phyloP scores from a whole-genome alignment of 225 moss, liverwort and hornwort species.

The Physcomitrellopsis africana region DNA sequence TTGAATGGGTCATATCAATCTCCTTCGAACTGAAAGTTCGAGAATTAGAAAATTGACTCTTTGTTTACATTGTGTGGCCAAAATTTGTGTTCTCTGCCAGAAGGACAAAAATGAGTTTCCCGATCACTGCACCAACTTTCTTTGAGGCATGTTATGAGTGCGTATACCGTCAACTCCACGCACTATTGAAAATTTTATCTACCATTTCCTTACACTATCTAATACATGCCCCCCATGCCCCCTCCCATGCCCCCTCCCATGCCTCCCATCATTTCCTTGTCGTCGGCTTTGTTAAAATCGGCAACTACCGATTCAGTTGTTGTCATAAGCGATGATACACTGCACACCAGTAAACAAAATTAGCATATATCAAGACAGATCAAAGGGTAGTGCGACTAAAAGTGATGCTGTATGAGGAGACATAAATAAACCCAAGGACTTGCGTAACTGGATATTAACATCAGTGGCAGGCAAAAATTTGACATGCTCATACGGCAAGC shows the following conservation, averaged over 20 bases:
- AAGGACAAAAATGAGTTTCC: constrained; percentile 10
- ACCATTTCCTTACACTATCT: constrained; percentile 13
- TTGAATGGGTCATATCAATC: not conserved
- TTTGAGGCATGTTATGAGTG: constrained; percentile 16
- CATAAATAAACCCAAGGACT: not conserved
- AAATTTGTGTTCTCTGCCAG: constrained; percentile 18
- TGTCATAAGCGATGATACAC: constrained; percentile 62
- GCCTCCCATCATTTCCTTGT: constrained; percentile 48
- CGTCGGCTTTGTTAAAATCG: constrained; percentile 40
- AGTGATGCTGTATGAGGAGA: not conserved
- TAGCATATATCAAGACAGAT: not conserved
- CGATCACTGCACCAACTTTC: constrained; percentile 23
- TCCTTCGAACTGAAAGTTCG: not conserved
- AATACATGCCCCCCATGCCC: constrained; percentile 44
- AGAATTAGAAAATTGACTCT: constrained; percentile 40
- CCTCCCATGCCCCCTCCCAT: constrained; percentile 58
- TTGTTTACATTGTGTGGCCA: constrained; percentile 41
- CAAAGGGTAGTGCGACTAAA: not conserved
- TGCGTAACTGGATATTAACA: not conserved
- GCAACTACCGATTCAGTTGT: constrained; percentile 60
- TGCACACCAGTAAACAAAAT: constrained; percentile 19
- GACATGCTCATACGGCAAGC: too few relatives aligned
- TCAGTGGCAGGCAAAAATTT: not conserved
- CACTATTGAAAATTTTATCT: not conserved
- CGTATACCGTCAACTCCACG: constrained; percentile 24